phyloP scores from a whole-genome alignment of 768 basidiomycete species.

The Russula sp. region DNA sequence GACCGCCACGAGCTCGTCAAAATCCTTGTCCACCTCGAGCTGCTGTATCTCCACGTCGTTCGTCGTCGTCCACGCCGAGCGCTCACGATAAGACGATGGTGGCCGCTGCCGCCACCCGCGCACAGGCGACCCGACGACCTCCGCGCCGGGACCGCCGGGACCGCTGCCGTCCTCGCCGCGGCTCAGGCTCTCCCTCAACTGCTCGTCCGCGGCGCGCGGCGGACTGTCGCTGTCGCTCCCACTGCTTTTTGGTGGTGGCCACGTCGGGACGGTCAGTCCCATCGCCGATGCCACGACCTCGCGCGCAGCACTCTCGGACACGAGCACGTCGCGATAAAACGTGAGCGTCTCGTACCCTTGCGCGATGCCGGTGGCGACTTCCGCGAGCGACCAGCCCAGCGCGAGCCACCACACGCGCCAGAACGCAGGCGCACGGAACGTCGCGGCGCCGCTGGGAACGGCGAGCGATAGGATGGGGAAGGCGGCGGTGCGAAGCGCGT shows the following conservation, averaged over 20 bases:
- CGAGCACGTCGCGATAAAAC: constrained; percentile 63
- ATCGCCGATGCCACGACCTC: constrained; percentile 32
- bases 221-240: constrained; percentile 11
- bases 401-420: constrained; percentile 69
- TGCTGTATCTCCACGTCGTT: constrained; percentile 25
- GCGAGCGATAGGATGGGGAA: constrained; percentile 48
- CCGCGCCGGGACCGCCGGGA: not conserved
- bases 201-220: constrained; percentile 5
- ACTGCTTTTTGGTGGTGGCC: constrained; percentile 16
- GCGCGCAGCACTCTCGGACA: constrained; percentile 36
- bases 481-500: constrained; percentile 46
- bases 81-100: not conserved
- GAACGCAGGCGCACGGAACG: constrained; percentile 53
- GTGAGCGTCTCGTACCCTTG: constrained; percentile 67
- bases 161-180: constrained; percentile 4
- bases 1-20: constrained; percentile 55
- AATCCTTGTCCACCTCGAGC: constrained; percentile 51
- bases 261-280: not conserved
- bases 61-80: not conserved
- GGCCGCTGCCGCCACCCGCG: not conserved
- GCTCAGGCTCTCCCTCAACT: constrained; percentile 8
- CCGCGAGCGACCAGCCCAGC: constrained; percentile 66
- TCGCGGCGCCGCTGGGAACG: constrained; percentile 39
- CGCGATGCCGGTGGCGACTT: constrained; percentile 52
- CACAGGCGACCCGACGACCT: not conserved